These are phyloP conservation scores for Diaporthe nobilis DNA, from an alignment of 2,329 filamentous ascomycete genomes.

Conservation along the genomic window DNA sequence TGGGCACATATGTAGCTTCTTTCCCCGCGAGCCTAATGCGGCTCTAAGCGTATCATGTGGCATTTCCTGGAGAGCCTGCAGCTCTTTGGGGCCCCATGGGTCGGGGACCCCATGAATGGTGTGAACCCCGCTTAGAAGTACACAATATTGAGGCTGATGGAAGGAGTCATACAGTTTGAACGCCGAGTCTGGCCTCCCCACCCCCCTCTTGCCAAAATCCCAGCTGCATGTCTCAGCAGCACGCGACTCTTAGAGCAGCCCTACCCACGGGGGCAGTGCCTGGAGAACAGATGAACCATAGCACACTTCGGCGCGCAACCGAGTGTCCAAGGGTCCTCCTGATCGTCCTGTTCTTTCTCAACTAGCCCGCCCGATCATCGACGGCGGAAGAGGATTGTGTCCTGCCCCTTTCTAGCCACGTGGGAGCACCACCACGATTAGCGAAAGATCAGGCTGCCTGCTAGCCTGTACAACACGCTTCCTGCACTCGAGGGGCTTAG, in stretches of 20 bases:
- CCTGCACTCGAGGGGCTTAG: slow-evolving; percentile 9
- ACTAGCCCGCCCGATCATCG: background rate
- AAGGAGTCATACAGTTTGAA: slow-evolving; percentile 1
- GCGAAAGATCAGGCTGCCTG: background rate
- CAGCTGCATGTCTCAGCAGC: slow-evolving; percentile 7
- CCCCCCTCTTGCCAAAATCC: background rate
- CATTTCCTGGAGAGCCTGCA: slow-evolving; percentile 6
- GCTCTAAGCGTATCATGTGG: slow-evolving; percentile 2
- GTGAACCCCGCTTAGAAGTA: background rate
- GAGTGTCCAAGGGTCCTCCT: background rate
- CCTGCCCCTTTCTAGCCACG: background rate
- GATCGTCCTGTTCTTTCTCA: too few species aligned
- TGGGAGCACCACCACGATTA: background rate
- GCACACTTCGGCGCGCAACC: too few species aligned
- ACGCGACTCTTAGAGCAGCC: background rate
- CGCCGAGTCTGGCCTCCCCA: background rate
- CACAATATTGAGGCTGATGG: slow-evolving; percentile 13
- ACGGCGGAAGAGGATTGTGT: background rate
- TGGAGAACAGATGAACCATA: slow-evolving; percentile 7
- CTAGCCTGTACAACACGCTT: background rate
- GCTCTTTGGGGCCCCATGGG: slow-evolving; percentile 2
- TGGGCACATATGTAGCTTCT: background rate
- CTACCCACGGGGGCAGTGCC: slow-evolving; percentile 11
- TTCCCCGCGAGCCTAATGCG: slow-evolving; percentile 24
- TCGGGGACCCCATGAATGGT: background rate